These are phyloP conservation scores for Lasiodiplodia sp. DNA, from an alignment of 2,329 filamentous ascomycete genomes.

Conservation along the genomic window DNA sequence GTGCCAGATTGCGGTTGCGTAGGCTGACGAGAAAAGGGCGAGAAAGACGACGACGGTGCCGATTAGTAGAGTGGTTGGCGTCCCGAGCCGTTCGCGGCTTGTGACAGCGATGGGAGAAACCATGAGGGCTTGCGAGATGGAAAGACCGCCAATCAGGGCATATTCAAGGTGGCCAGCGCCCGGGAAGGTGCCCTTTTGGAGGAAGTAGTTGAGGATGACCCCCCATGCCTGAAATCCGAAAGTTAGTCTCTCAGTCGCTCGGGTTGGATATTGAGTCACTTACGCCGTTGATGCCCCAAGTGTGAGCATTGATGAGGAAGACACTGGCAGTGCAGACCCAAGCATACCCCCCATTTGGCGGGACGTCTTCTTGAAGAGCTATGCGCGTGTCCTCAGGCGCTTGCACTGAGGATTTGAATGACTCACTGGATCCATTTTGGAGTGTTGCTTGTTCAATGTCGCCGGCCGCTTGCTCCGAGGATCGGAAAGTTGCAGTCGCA, in stretches of 20 bases:
- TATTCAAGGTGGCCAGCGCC: constrained; percentile 41
- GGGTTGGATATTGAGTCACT: constrained; percentile 9
- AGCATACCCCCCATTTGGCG: constrained; percentile 46
- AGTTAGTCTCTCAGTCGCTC: neutral
- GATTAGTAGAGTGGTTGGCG: constrained; percentile 37
- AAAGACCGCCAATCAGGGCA: constrained; percentile 46
- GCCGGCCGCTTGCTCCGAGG: neutral
- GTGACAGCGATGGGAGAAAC: constrained; percentile 38
- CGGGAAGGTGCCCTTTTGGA: constrained; percentile 6
- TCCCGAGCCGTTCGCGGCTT: constrained; percentile 31
- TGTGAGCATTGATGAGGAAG: constrained; percentile 41
- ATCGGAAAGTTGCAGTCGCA: neutral
- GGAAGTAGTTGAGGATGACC: constrained; percentile 23
- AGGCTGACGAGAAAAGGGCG: constrained; percentile 43
- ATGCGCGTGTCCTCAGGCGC: neutral
- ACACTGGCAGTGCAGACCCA: constrained; percentile 43
- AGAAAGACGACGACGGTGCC: constrained; percentile 41
- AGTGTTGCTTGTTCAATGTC: neutral
- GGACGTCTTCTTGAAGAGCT: neutral
- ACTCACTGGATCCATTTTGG: neutral
- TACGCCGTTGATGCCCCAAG: constrained; percentile 41
- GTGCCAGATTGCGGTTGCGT: constrained; percentile 44
- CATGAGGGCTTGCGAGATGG: constrained; percentile 39
- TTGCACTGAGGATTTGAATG: neutral
- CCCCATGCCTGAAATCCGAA: neutral